phyloP scores from a whole-genome alignment of 225 moss, liverwort and hornwort species.

The Marchantia paleacea region DNA sequence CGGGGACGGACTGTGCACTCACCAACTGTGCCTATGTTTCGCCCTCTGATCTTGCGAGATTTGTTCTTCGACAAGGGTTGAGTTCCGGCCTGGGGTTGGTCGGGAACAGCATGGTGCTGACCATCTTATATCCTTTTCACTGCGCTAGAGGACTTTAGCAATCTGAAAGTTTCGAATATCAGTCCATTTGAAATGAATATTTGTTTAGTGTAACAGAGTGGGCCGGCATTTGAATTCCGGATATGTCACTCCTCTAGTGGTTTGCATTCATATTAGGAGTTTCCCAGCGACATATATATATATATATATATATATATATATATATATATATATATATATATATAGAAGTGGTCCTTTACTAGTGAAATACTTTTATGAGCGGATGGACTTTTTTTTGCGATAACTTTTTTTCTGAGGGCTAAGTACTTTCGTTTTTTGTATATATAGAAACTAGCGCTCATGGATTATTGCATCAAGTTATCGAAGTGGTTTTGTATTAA shows the following conservation, averaged over 20 bases:
- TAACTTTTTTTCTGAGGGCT: too few species aligned
- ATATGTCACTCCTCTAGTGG: not conserved
- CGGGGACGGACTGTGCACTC: slow-evolving; percentile 29
- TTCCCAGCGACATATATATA: not conserved
- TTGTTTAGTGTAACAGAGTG: not conserved
- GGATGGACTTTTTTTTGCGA: too few species aligned
- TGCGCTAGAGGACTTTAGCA: slow-evolving; percentile 29
- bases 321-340: not conserved
- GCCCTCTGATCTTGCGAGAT: slow-evolving; percentile 12
- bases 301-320: not conserved
- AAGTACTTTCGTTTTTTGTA: not conserved
- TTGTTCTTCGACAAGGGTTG: slow-evolving; percentile 6
- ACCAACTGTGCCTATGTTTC: slow-evolving; percentile 44
- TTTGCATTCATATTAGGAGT: not conserved
- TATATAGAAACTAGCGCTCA: too few species aligned
- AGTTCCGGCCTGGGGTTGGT: slow-evolving; percentile 25
- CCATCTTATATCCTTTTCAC: slow-evolving; percentile 41
- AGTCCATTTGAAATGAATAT: not conserved
- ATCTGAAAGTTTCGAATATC: not conserved
- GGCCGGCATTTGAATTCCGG: not conserved
- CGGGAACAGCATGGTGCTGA: slow-evolving; percentile 35
- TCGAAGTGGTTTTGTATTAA: not conserved
- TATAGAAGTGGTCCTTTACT: not conserved
- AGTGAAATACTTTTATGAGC: too few species aligned
- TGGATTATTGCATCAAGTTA: too few species aligned